These are phyloP conservation scores for Agaricales sp. DNA, from an alignment of 1,284 basidiomycete species.

Conservation along the genomic window DNA sequence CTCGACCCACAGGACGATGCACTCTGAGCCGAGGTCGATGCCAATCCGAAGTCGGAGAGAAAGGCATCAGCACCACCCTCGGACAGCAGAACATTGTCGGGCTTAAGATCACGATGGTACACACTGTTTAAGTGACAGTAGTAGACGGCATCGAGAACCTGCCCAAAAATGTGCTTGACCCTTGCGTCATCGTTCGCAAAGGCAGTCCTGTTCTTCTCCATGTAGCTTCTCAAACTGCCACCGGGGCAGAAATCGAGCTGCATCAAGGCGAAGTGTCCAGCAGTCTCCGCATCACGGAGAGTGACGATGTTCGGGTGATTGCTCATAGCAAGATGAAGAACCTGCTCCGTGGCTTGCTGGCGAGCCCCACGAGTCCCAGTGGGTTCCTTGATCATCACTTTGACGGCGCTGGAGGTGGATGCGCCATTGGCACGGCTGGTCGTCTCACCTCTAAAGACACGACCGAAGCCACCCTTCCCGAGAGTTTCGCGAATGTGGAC, in stretches of 20 bases:
- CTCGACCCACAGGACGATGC: neutral
- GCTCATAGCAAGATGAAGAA: conserved; percentile 52
- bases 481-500: neutral
- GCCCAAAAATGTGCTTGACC: conserved; percentile 38
- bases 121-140: conserved; percentile 44
- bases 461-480: neutral
- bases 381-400: neutral
- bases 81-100: conserved; percentile 56
- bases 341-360: conserved; percentile 13
- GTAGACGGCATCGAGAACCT: conserved; percentile 52
- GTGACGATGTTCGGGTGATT: conserved; percentile 49
- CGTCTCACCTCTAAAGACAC: neutral
- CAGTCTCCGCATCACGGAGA: conserved; percentile 51
- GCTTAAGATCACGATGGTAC: conserved; percentile 64
- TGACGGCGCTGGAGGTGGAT: neutral
- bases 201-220: conserved; percentile 1
- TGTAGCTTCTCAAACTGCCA: neutral
- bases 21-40: conserved; percentile 28
- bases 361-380: neutral
- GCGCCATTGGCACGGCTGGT: too few relatives aligned
- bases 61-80: conserved; percentile 33
- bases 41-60: conserved; percentile 60
- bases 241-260: neutral
- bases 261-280: conserved; percentile 19
- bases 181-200: conserved; percentile 26